Evolutionary conservation across 2,329 filamentous ascomycete species (phyloP), one percentile per base, ranked within the genome.

Genomic region (Aureobasidium namibiae): DNA sequence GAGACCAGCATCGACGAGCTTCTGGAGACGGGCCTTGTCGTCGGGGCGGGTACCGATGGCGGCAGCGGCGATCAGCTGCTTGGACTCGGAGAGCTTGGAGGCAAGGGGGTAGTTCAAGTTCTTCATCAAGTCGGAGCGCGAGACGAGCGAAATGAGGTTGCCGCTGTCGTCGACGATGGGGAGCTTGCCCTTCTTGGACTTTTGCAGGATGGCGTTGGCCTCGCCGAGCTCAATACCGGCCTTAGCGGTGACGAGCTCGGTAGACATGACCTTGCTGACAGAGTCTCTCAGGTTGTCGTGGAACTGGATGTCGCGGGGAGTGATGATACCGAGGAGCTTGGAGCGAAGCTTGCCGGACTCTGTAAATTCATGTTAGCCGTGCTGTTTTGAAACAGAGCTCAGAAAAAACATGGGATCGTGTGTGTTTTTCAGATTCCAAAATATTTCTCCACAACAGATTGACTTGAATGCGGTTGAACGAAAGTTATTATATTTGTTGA

Each of bases 231-330:
- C 90, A 65, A 95, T 89, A 60, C 92, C 92, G 66, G 87, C 80
- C 44, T 83, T 83, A 39, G 91, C 95, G 50, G 94, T 99, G 71
- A 96, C 83, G 31, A 99, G 86, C 67, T 97, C 90, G 61, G 86
- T 96, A 60, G 94, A 90, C 94, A 99, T 99, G 76, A 97, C 91
- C 63, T 87, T 84, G 63, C 89, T 88, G 65, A 99, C 89, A 21
- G 89, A 80, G 68, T 86, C 84, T 63, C 81, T 76, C 62, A 80
- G 74, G 65, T 92, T 82, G 63, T 87, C 84, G 77, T 96, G 92
- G 77, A 99, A 99, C 76, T 99, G 94, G 64, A 97, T 92, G 74
- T 99, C 94, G 72, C 94, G 89, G 76, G 94, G 95, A 62, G 95
- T 99, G 73, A 99, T 90, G 70, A 99, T 99, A 69, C 94, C 94